Conservation (phyloP, 768 basidiomycete genomes). For the Pilatotrama ljubarskyi region DNA sequence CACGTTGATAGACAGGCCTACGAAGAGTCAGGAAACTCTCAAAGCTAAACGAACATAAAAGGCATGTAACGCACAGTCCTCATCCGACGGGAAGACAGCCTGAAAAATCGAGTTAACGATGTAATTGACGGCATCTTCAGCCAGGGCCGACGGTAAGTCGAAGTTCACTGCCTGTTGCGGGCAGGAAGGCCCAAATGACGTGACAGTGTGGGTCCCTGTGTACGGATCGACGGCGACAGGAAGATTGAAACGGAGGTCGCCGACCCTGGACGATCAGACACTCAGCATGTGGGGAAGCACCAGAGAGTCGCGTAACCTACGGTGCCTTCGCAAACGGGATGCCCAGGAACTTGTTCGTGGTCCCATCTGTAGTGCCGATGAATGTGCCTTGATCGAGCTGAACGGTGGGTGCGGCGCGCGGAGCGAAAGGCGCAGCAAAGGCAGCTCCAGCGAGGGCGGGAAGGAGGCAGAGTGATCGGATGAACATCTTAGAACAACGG, state of each 20-base stretch:
- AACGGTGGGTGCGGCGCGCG: conserved; percentile 10
- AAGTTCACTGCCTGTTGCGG: conserved; percentile 37
- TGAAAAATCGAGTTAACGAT: conserved; percentile 17
- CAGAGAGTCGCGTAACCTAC: conserved; percentile 2
- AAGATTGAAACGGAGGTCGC: conserved; percentile 26
- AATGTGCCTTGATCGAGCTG: conserved; percentile 21
- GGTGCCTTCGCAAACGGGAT: conserved; percentile 22
- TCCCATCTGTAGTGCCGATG: conserved; percentile 12
- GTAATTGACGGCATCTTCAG: conserved; percentile 22
- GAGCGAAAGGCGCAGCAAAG: conserved; percentile 8
- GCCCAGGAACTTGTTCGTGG: conserved; percentile 18
- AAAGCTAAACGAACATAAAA: not conserved
- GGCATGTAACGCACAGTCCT: conserved; percentile 11
- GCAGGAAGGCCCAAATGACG: conserved; percentile 40
- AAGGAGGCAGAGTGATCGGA: conserved; percentile 9
- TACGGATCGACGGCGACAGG: conserved; percentile 31
- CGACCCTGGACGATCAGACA: conserved; percentile 12
- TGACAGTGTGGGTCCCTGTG: conserved; percentile 37
- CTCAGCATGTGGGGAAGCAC: not conserved
- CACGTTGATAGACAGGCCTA: conserved; percentile 32
- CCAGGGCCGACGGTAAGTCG: conserved; percentile 19
- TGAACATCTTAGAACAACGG: conserved; percentile 3
- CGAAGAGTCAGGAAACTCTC: not conserved
- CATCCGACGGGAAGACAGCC: conserved; percentile 10
- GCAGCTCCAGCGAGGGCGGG: not conserved